These are phyloP conservation scores for Eragrostis nindensis DNA, from an alignment of 176 grass and related monocot species.

Conservation along the genomic window DNA sequence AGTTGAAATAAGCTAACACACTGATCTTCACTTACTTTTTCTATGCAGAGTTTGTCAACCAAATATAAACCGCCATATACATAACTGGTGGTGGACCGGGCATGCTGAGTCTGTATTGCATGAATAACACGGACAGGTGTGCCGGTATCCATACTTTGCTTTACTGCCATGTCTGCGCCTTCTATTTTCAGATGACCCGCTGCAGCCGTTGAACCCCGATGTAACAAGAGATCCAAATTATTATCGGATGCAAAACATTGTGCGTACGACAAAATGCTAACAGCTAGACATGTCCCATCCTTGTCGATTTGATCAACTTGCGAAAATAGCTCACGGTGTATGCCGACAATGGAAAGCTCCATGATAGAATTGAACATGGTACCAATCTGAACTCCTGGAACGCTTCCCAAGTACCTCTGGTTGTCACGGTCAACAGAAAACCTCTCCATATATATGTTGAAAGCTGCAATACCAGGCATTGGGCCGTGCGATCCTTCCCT, in stretches of 20 bases:
- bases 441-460: slow-evolving; percentile 52
- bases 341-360: slow-evolving; percentile 62
- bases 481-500: slow-evolving; percentile 11
- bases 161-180: slow-evolving; percentile 51
- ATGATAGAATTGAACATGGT: slow-evolving; percentile 61
- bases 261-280: slow-evolving; percentile 56
- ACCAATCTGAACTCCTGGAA: slow-evolving; percentile 63
- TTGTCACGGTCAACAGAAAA: slow-evolving; percentile 17
- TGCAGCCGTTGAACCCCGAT: slow-evolving; percentile 43
- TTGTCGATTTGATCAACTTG: slow-evolving; percentile 57
- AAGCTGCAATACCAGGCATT: slow-evolving; percentile 52
- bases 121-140: slow-evolving; percentile 67
- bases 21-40: slow-evolving; percentile 8
- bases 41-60: slow-evolving; percentile 52
- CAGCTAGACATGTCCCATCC: slow-evolving; percentile 38
- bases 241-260: slow-evolving; percentile 36
- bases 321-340: slow-evolving; percentile 41
- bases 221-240: slow-evolving; percentile 62
- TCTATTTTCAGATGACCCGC: slow-evolving; percentile 26
- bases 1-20: slow-evolving; percentile 56
- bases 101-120: background rate
- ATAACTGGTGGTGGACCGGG: slow-evolving; percentile 34
- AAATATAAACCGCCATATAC: slow-evolving; percentile 75
- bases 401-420: slow-evolving; percentile 51
- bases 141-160: slow-evolving; percentile 65